A percentile compares a stretch with the other conserved stretches of the same genome.
Evolutionary conservation across 352 stramenopile species (phyloP).

Genomic region (Phytopythium boreale): DNA sequence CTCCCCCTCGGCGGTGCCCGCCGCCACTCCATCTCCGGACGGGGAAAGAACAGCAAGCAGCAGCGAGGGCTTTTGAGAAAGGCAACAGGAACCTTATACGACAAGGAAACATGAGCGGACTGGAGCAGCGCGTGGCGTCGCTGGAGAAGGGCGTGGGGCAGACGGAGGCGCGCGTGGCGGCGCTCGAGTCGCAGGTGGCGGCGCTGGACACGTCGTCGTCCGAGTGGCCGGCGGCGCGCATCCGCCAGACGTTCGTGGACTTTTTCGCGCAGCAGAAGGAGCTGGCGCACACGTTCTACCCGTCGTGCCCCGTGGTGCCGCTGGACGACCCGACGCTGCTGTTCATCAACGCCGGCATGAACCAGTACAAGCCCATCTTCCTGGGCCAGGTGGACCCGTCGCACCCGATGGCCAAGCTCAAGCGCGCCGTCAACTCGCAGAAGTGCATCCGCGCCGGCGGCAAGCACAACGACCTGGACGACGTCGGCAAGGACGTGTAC

Average conservation of each 20-base stretch:
- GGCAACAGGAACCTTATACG: background rate
- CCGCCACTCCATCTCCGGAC: background rate
- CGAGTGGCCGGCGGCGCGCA: constrained; percentile 93
- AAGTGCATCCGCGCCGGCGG: constrained; percentile 96
- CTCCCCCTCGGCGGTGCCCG: background rate
- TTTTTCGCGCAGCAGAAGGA: constrained; percentile 92
- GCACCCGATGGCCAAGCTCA: constrained; percentile 90
- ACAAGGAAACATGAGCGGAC: constrained; percentile 19
- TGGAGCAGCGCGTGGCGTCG: constrained; percentile 28
- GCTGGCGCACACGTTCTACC: constrained; percentile 93
- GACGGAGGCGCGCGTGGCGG: constrained; percentile 19
- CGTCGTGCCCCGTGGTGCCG: constrained; percentile 95
- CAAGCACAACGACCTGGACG: constrained; percentile 99
- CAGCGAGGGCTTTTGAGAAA: background rate
- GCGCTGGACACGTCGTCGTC: constrained; percentile 17
- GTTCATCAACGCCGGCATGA: constrained; percentile 99
- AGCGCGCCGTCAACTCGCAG: constrained; percentile 94
- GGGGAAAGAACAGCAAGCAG: background rate
- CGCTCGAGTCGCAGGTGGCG: constrained; percentile 18
- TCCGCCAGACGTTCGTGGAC: constrained; percentile 97
- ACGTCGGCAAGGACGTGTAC: constrained; percentile 96
- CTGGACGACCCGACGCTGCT: constrained; percentile 98
- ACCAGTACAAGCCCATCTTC: constrained; percentile 99
- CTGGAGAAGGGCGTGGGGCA: constrained; percentile 25
- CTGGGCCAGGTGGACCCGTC: constrained; percentile 95